These are phyloP conservation scores for Exophiala bonariae DNA, from an alignment of 2,329 filamentous ascomycete genomes.

Conservation along the genomic window DNA sequence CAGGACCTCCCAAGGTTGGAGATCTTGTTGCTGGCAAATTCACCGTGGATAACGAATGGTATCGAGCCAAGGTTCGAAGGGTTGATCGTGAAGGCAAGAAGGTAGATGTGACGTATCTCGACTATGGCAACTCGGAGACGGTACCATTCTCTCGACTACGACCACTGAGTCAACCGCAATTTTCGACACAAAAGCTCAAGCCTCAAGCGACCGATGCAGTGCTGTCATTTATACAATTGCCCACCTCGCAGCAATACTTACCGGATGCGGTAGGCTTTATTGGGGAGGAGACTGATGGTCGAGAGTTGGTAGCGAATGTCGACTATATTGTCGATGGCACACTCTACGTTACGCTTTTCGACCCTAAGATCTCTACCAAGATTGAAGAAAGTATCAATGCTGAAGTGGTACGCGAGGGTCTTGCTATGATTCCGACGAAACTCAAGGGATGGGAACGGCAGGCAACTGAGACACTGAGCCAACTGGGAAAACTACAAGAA, in stretches of 20 bases:
- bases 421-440: conserved; percentile 90
- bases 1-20: conserved; percentile 80
- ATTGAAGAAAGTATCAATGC: conserved; percentile 83
- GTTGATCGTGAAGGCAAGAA: conserved; percentile 90
- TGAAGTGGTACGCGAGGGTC: conserved; percentile 77
- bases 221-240: conserved; percentile 86
- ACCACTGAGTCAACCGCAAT: conserved; percentile 75
- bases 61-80: conserved; percentile 83
- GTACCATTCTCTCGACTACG: conserved; percentile 82
- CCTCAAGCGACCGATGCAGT: conserved; percentile 84
- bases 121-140: conserved; percentile 93
- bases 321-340: conserved; percentile 81
- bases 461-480: conserved; percentile 69
- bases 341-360: conserved; percentile 84
- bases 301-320: conserved; percentile 83
- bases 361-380: conserved; percentile 64
- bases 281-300: conserved; percentile 70
- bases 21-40: conserved; percentile 92
- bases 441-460: conserved; percentile 86
- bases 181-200: conserved; percentile 77
- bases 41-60: conserved; percentile 87
- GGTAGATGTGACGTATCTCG: conserved; percentile 88
- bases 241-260: conserved; percentile 78
- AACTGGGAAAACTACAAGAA: conserved; percentile 70
- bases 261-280: conserved; percentile 76